These are phyloP conservation scores for Vicia faba DNA, from an alignment of 306 rosid genomes.

Conservation along the genomic window DNA sequence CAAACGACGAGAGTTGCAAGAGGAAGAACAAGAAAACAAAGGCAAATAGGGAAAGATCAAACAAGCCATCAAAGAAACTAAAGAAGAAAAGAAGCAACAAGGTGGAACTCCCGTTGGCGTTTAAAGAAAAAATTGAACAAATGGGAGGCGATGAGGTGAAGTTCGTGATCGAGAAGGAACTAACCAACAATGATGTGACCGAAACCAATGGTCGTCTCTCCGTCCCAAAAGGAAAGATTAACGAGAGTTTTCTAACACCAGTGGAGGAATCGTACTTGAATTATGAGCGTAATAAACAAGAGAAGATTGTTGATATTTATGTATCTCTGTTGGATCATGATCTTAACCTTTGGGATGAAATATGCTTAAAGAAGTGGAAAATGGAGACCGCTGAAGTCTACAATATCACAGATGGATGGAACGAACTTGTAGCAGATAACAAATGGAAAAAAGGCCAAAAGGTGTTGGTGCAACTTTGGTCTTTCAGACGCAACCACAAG, in stretches of 20 bases:
- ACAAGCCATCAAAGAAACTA: neutral
- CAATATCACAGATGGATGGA: neutral
- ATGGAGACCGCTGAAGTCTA: neutral
- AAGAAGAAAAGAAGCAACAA: too few relatives aligned
- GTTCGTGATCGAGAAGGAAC: neutral
- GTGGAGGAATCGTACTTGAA: neutral
- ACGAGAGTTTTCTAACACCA: neutral
- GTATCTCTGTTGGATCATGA: too few relatives aligned
- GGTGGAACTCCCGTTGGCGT: neutral
- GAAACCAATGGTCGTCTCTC: neutral
- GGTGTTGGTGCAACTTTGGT: too few relatives aligned
- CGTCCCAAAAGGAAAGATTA: neutral
- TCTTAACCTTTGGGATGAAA: too few relatives aligned
- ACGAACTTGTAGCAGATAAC: neutral
- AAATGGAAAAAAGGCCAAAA: too few relatives aligned
- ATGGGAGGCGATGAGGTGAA: neutral
- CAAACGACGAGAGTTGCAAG: neutral
- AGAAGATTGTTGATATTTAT: neutral
- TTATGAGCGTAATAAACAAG: neutral
- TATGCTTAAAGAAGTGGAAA: neutral
- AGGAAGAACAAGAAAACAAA: neutral
- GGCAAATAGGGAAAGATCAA: neutral
- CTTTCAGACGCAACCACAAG: too few relatives aligned
- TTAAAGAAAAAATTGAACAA: slow-evolving; percentile 10
- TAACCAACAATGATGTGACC: neutral